Base-by-base conservation (phyloP, 2,329 filamentous ascomycete species). In the Colletotrichum sansevieriae region DNA sequence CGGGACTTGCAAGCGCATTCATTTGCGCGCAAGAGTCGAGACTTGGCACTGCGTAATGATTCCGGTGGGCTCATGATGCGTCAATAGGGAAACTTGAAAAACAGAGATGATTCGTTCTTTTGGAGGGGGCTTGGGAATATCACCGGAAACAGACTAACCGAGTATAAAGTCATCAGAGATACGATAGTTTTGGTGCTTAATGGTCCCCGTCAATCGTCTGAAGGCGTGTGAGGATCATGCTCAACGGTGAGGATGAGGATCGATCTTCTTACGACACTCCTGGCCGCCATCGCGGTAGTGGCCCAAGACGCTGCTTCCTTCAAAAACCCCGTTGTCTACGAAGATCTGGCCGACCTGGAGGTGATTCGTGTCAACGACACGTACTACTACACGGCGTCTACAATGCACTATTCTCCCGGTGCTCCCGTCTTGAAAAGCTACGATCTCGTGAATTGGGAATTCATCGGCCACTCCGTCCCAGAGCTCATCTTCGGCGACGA, bases 331-430 rank as follows among this genome's bases (percentile, higher is more conserved):
- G 77, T 86, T 6, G 70, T 87, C 1, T 87, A 80, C 78, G 78
- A 85, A 65, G 85, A 87, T 59, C 77, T 86, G 7, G 81, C 84
- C 2, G 85, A 87, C 66, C 74, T 83, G 11, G 85, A 87, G 63
- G 77, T 87, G 35, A 81, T 85, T 71, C 80, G 83, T 1, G 68
- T 70, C 44, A 47, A 54, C 29, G 46, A 67, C 33, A 68, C 68
- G n/a, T 86, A 63, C 60, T 87, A 87, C 74, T 85, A 83, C 73
- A 83, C 83, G 0, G 82, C 83, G 0, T 86, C 84, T 1, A 84
- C 78, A 1, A 83, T 87, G 73, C 81, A 82, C 41, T 86, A 82
- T 70, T 84, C 82, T 1, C 80, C 85, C 4, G 85, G 83, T 3
- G 84, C 84, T 0, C 83, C 84, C 0, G 76, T 87, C 4, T 76